Evolutionary conservation across 352 stramenopile genomes (phyloP), one percentile per base, ranked within the genome.

Genomic region (Lagenidium giganteum): DNA sequence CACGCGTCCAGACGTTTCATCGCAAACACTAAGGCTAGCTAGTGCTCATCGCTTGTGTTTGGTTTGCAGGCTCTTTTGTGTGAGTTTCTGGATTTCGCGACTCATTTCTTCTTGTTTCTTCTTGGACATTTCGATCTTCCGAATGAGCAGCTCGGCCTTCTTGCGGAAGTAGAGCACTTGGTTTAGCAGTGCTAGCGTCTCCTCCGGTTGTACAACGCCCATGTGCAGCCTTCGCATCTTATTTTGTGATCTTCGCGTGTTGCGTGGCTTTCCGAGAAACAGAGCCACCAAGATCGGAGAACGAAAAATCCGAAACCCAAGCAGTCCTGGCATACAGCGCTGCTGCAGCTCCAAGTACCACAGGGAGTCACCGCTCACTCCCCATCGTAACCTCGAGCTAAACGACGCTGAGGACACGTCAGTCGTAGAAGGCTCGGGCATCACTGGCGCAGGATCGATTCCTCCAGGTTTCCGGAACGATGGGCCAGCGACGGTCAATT

Each of bases 81-180:
- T 72, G 24, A 87, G 71, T 9, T 57, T 49, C 42, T 84, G 70
- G 51, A 87, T 84, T 11, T 84, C 70, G 1, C 64, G 64, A 38
- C 71, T 72, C 67, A 84, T 75, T 29, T 81, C 68, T 17, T 83
- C 64, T 48, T 87, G 64, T 30, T 87, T 87, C 28, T 58, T 60
- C 45, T 72, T 79, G 23, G 61, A 74, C 14, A 67, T 49, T 18
- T 62, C 63, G 64, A 87, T 87, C 35, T 84, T 81, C 22, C 83
- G 75, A 44, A 87, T 76, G 12, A 87, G 57, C 13, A 76, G 51
- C 17, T 73, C 71, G 1, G 74, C 74, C 38, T 80, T 75, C 17
- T 71, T 64, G 18, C 60, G 62, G 49, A 83, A 87, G 42, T 84
- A 87, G 23, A 77, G 64, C 8, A 87, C 64, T 8, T 87, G 70